Evolutionary conservation across 805 yeast genomes (phyloP).

Genomic region (Debaryomyces hansenii): DNA sequence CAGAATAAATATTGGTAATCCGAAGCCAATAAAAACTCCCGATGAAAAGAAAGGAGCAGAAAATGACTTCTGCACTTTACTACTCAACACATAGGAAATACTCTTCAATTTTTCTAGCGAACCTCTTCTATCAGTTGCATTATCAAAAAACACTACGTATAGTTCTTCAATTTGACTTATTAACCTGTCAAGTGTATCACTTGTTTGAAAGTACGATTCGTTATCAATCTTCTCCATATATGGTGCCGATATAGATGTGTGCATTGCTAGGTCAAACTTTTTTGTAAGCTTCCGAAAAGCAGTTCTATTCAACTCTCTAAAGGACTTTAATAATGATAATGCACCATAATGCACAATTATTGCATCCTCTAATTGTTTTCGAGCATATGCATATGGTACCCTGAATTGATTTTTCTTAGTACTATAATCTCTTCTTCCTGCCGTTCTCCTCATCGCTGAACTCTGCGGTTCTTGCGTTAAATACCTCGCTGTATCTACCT

Average conservation of each 20-base stretch:
- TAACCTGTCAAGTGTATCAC: constrained; percentile 67
- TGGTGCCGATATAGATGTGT: constrained; percentile 38
- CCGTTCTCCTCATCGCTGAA: constrained; percentile 17
- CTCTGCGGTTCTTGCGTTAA: constrained; percentile 7
- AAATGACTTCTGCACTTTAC: constrained; percentile 24
- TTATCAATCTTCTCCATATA: constrained; percentile 61
- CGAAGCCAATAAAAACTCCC: constrained; percentile 70
- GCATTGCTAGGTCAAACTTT: constrained; percentile 79
- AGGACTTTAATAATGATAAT: constrained; percentile 68
- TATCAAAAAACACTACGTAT: constrained; percentile 65
- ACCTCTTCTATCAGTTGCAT: constrained; percentile 55
- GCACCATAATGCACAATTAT: constrained; percentile 72
- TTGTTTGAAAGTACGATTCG: constrained; percentile 54
- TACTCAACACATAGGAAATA: constrained; percentile 39
- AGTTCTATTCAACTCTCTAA: constrained; percentile 74
- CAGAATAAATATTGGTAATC: constrained; percentile 65
- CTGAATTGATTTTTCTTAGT: constrained; percentile 29
- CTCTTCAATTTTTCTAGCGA: constrained; percentile 66
- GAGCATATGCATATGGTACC: constrained; percentile 64
- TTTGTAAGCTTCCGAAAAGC: constrained; percentile 88
- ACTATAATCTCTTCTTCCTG: constrained; percentile 51
- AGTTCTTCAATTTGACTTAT: constrained; percentile 64
- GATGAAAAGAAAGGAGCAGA: constrained; percentile 55
- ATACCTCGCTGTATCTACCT: neutral
- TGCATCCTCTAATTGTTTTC: constrained; percentile 67